Evolutionary conservation across 2,329 filamentous ascomycete genomes (phyloP), one percentile per base, ranked within the genome.

Genomic region (Bipolaris bicolor): DNA sequence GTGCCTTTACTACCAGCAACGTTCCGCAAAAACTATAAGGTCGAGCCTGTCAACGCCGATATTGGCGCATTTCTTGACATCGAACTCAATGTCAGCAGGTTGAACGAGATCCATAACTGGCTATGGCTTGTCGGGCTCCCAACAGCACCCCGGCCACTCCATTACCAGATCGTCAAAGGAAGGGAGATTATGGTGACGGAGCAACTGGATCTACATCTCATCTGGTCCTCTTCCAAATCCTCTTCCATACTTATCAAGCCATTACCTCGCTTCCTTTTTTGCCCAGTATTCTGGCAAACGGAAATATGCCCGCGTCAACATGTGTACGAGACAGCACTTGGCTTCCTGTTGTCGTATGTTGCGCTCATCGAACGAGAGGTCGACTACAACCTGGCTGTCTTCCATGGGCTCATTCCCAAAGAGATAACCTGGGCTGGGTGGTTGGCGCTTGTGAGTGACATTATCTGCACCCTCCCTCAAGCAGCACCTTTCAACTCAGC

Each of bases 51-150:
- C n/a, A 26, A 34, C 29, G 40, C 47, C 36, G 58, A 68, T 40
- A 43, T 65, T 33, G 54, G 33, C 18, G 46, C 49, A 11, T 68
- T 67, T 36, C 57, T 68, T 11, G 36, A 65, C 7, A 22, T 26
- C 29, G 66, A 68, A 20, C 40, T 68, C 15, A 55, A 66, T 40
- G 53, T 68, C 10, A 18, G 49, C 3, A 57, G 66, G 39, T 37
- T 68, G 44, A 67, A 67, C 34, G 29, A 45, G 7, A 49, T 68
- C 7, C 64, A 67, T 34, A 45, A 52, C 24, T 67, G 60, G 59
- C 53, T 68, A 2, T 68, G 66, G 66, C 54, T 67, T 3, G 58
- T 56, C 16, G 65, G 66, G 5, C 58, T 68, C 10, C 66, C 66
- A 31, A 43, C 58, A 6, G 51, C 57, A 3, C 64, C 66, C 10